Base-by-base conservation (phyloP, 306 rosid genomes). In the Rubus idaeus region DNA sequence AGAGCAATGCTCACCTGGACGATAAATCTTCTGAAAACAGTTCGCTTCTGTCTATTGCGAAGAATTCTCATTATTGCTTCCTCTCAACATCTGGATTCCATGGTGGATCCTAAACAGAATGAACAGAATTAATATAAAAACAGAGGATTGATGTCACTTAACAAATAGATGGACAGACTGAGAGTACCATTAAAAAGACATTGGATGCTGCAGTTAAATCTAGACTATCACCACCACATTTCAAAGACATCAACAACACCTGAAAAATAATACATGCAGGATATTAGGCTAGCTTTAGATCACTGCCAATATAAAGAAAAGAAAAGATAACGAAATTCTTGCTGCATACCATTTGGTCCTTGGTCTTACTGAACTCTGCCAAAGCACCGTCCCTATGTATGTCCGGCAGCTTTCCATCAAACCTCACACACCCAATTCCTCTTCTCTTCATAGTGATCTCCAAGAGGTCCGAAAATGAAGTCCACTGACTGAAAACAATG, bases 41-140 rank as follows among this genome's bases (percentile, higher is more conserved):
- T 87, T 57, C 81, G 78, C 71, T 87, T 83, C 75, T 89, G 98
- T 62, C 96, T 93, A 69, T 88, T 88, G 16, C 97, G 91, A 86
- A 89, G 95, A 73, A 89, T 93, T 76, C 98, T 79, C 98, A 94
- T 94, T 30, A 87, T 90, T 72, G 97, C 97, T 77, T 94, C 92
- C 80, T 91, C 98, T 94, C 96, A 45, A 94, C 96, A 7, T 92
- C 97, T 30, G 98, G 98, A 89, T 94, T 94, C 98, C 97, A 94
- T 92, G 92, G 87, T 68, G 98, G 97, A 81, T 94, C 98, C 98
- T 90, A 60, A 13, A 40, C 52, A 47, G 21, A 52, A 9, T 8
- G 12, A 42, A 83, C 66, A 44, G 7, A 57, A 57, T 9, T 9
- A 10, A 20, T 8, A 57, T 3, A 37, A n/a, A 57, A 21, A 57